Evolutionary conservation across 139 green algal species (phyloP).

Genomic region (Asterochloris erici): DNA sequence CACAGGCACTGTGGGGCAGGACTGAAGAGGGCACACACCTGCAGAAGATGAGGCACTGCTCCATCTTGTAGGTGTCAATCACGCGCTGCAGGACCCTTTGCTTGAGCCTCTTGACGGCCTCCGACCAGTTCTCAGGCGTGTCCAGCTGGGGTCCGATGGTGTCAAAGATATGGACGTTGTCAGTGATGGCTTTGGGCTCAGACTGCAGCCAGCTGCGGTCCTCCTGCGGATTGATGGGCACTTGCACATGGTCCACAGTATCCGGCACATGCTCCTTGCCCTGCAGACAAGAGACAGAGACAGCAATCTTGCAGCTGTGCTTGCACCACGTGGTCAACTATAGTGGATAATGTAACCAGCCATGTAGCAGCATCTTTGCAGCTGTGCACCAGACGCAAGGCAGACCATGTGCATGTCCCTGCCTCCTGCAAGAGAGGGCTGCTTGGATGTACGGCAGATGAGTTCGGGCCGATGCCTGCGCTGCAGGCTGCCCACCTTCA

Average conservation of each 20-base stretch:
- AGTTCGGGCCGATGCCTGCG: conserved; percentile 19
- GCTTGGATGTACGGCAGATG: too few species aligned
- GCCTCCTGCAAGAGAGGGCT: too few species aligned
- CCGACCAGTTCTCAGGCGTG: conserved; percentile 46
- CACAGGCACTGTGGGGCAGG: neutral
- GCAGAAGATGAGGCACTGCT: conserved; percentile 20
- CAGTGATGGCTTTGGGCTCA: conserved; percentile 54
- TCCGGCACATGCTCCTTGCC: conserved; percentile 73
- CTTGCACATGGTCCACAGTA: conserved; percentile 72
- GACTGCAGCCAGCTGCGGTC: conserved; percentile 68
- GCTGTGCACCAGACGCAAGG: too few species aligned
- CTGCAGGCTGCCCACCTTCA: conserved; percentile 44
- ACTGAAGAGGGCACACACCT: neutral
- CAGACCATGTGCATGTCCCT: too few species aligned
- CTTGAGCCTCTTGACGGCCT: conserved; percentile 77
- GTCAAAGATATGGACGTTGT: conserved; percentile 52
- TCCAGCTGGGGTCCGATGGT: conserved; percentile 31
- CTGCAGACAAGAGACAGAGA: neutral
- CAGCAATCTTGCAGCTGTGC: too few species aligned
- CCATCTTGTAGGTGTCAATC: conserved; percentile 56
- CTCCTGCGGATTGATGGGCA: conserved; percentile 56
- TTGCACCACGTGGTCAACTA: too few species aligned
- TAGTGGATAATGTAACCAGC: too few species aligned
- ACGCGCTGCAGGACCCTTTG: conserved; percentile 67
- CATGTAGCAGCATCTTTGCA: too few species aligned